Evolutionary conservation across 805 yeast genomes (phyloP).

Genomic region (Kuraishia floccosa): DNA sequence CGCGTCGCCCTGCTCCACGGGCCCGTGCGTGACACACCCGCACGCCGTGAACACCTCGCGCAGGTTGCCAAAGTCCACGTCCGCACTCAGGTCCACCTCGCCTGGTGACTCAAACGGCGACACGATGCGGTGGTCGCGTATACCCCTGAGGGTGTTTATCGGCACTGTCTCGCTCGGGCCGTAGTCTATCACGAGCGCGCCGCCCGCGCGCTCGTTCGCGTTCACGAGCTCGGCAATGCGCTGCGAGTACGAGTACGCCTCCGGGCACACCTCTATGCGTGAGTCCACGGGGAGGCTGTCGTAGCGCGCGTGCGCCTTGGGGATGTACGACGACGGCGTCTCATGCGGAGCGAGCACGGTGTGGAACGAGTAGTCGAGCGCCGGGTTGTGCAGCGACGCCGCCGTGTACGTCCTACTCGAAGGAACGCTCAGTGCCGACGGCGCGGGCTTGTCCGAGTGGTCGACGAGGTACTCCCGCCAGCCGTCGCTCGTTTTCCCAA

Average conservation of each 20-base stretch:
- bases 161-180: slow-evolving; percentile 59
- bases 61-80: slow-evolving; percentile 69
- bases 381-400: neutral
- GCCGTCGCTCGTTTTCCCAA: slow-evolving; percentile 48
- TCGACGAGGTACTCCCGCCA: slow-evolving; percentile 79
- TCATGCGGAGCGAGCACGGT: slow-evolving; percentile 45
- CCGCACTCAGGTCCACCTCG: slow-evolving; percentile 69
- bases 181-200: slow-evolving; percentile 67
- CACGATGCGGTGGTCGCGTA: slow-evolving; percentile 59
- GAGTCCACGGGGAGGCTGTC: slow-evolving; percentile 41
- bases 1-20: slow-evolving; percentile 72
- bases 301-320: slow-evolving; percentile 38
- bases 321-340: slow-evolving; percentile 52
- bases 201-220: slow-evolving; percentile 32
- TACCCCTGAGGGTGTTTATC: slow-evolving; percentile 63
- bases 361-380: slow-evolving; percentile 25
- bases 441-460: slow-evolving; percentile 17
- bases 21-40: slow-evolving; percentile 31
- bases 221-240: slow-evolving; percentile 38
- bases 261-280: slow-evolving; percentile 66
- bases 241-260: slow-evolving; percentile 45
- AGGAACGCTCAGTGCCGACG: neutral
- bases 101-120: slow-evolving; percentile 73
- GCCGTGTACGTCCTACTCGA: neutral
- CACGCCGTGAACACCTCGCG: slow-evolving; percentile 18